These are phyloP conservation scores for Alternaria infectoria DNA, from an alignment of 2,329 filamentous ascomycete genomes.

Conservation along the genomic window DNA sequence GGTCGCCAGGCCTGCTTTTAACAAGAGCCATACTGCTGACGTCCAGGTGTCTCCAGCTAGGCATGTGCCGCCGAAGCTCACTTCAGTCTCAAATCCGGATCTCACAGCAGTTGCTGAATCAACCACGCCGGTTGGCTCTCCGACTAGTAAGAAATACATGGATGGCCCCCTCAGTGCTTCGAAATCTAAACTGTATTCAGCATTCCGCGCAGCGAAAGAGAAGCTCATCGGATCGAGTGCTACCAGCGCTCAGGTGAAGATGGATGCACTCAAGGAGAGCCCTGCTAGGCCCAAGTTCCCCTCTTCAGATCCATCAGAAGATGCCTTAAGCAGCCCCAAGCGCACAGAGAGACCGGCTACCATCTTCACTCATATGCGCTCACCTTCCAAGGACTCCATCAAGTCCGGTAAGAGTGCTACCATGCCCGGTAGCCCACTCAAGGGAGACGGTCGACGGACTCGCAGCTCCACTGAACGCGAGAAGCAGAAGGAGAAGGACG, in stretches of 20 bases:
- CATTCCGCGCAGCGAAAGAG: constrained; percentile 84
- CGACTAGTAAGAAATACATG: constrained; percentile 57
- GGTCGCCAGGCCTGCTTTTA: constrained; percentile 56
- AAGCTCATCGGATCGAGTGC: constrained; percentile 78
- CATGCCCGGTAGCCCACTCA: constrained; percentile 39
- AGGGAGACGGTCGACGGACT: constrained; percentile 55
- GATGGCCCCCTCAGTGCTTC: constrained; percentile 90
- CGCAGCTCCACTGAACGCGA: constrained; percentile 67
- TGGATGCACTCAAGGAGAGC: constrained; percentile 57
- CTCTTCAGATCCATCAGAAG: constrained; percentile 37
- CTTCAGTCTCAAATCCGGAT: constrained; percentile 52
- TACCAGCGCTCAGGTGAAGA: constrained; percentile 63
- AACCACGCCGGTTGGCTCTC: constrained; percentile 65
- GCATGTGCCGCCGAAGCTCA: constrained; percentile 57
- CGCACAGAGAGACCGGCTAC: constrained; percentile 37
- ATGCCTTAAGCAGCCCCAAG: constrained; percentile 44
- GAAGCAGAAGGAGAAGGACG: constrained; percentile 64
- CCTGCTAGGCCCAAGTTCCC: constrained; percentile 35
- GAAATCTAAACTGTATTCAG: constrained; percentile 90
- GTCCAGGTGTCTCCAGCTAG: constrained; percentile 37
- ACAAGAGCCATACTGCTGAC: constrained; percentile 68
- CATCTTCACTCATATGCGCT: constrained; percentile 45
- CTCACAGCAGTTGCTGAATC: constrained; percentile 50
- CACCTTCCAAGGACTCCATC: constrained; percentile 44
- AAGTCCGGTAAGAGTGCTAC: constrained; percentile 35